A percentile compares a stretch with the other conserved stretches of the same genome.
Conservation (phyloP, 2,329 filamentous ascomycete species). For the Claviceps sp. region DNA sequence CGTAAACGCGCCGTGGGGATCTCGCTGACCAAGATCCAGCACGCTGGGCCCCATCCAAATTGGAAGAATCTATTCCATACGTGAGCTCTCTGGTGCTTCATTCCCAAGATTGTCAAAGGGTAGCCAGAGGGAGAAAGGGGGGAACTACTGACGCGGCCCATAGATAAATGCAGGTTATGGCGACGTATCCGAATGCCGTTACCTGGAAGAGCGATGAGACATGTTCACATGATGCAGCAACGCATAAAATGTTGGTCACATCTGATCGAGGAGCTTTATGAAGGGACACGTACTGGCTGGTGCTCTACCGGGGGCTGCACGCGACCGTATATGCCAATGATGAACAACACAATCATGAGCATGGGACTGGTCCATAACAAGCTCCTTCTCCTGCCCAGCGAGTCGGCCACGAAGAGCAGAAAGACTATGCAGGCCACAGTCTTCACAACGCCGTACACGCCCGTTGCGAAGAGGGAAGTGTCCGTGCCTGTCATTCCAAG, state of each 20-base stretch:
- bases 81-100: slow-evolving; percentile 8
- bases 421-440: slow-evolving; percentile 50
- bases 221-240: too few species aligned
- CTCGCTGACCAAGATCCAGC: slow-evolving; percentile 58
- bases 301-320: slow-evolving; percentile 43
- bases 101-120: neutral
- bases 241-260: neutral
- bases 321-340: slow-evolving; percentile 58
- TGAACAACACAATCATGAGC: slow-evolving; percentile 50
- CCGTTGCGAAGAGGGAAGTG: slow-evolving; percentile 55
- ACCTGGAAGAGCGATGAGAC: slow-evolving; percentile 21
- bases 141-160: slow-evolving; percentile 40
- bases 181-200: slow-evolving; percentile 54
- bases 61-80: slow-evolving; percentile 40
- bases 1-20: slow-evolving; percentile 55
- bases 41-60: slow-evolving; percentile 57
- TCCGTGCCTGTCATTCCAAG: slow-evolving; percentile 45
- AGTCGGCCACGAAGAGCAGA: slow-evolving; percentile 54
- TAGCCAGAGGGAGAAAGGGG: neutral
- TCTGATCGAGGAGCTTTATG: neutral
- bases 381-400: slow-evolving; percentile 47
- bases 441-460: slow-evolving; percentile 62
- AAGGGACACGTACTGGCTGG: slow-evolving; percentile 22
- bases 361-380: slow-evolving; percentile 52
- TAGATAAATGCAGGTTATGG: slow-evolving; percentile 58